These are phyloP conservation scores for Magnaporthiopsis incrustans DNA, from an alignment of 2,329 filamentous ascomycete genomes.

Conservation along the genomic window DNA sequence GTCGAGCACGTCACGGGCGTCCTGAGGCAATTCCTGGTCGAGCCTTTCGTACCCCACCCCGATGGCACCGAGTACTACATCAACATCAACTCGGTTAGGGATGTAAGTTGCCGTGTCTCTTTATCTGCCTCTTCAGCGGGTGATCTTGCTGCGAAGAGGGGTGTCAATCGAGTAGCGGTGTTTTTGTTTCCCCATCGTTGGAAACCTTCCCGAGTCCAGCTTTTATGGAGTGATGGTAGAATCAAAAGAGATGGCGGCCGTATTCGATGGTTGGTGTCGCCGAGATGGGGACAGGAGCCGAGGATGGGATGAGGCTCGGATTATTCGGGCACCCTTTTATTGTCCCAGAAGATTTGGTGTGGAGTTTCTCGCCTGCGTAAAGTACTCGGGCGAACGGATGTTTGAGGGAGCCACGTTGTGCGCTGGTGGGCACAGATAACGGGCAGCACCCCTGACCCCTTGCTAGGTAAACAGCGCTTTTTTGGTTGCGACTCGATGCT, in stretches of 20 bases:
- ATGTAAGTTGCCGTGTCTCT: conserved; percentile 62
- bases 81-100: conserved; percentile 99
- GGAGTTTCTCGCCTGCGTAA: background rate
- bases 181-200: background rate
- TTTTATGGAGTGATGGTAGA: no score
- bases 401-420: background rate
- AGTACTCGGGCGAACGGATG: background rate
- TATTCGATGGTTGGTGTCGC: background rate
- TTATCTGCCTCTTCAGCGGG: background rate
- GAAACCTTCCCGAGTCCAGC: background rate
- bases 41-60: conserved; percentile 96
- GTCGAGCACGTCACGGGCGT: conserved; percentile 87
- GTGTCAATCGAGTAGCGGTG: background rate
- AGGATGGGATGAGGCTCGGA: background rate
- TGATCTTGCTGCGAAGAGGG: background rate
- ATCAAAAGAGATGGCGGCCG: background rate
- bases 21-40: conserved; percentile 91
- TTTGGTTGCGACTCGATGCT: background rate
- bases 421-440: background rate
- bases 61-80: conserved; percentile 98
- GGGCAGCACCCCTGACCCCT: background rate
- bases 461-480: background rate
- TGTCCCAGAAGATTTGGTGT: background rate
- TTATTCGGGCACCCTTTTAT: background rate
- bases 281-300: background rate